These are phyloP conservation scores for Pseudonectria buxi DNA, from an alignment of 2,329 filamentous ascomycete species.

Conservation along the genomic window DNA sequence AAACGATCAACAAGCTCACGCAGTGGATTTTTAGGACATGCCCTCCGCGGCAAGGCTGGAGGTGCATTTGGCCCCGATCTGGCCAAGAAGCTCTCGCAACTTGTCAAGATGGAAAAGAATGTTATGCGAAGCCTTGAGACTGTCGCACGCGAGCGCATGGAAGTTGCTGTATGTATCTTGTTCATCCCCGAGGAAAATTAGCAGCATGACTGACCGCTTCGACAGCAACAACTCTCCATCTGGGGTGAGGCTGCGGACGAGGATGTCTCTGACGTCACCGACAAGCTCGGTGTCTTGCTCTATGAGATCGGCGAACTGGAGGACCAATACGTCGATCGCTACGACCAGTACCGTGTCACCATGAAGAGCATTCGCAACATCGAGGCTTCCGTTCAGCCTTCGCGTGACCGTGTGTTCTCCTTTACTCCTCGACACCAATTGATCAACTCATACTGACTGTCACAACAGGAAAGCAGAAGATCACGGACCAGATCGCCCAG, in stretches of 20 bases:
- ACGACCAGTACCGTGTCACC: constrained; percentile 97
- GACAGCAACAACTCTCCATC: constrained; percentile 92
- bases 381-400: constrained; percentile 95
- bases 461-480: constrained; percentile 85
- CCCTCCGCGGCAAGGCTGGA: constrained; percentile 65
- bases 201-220: constrained; percentile 7
- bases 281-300: constrained; percentile 95
- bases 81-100: constrained; percentile 92
- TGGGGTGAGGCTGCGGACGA: constrained; percentile 96
- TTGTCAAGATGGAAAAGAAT: constrained; percentile 99
- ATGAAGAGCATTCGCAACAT: constrained; percentile 99
- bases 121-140: constrained; percentile 98
- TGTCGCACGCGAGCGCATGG: constrained; percentile 94
- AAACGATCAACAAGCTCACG: too few relatives aligned
- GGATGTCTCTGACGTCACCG: constrained; percentile 96
- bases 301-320: constrained; percentile 98
- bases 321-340: constrained; percentile 96
- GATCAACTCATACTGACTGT: constrained; percentile 4
- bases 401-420: constrained; percentile 73
- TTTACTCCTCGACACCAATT: background rate
- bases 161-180: constrained; percentile 72
- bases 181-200: too few relatives aligned
- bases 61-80: constrained; percentile 79
- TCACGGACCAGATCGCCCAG: constrained; percentile 96
- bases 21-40: constrained; percentile 43